Base-by-base conservation (phyloP, 176 grass and related monocot genomes). In the Elaeis guineensis region DNA sequence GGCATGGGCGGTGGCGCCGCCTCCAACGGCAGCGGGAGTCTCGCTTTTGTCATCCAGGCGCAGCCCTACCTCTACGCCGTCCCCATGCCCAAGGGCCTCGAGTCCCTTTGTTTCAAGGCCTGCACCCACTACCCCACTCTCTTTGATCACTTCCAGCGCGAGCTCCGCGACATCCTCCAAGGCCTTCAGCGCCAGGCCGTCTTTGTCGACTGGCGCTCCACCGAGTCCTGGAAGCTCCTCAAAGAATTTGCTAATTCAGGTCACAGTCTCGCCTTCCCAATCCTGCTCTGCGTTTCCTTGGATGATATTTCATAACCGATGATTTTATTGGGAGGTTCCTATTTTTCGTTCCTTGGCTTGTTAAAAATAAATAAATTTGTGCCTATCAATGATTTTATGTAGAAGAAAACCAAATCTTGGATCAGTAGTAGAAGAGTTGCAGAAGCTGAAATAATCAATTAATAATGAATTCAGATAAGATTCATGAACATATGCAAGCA, bases 121-220 rank as follows among this genome's bases (percentile, higher is more conserved):
- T 90, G 83, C 65, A 88, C 87, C 15, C 92, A 96, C 79, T 88
- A 90, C 51, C 92, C 87, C 19, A 96, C 92, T 20, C 83, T 90
- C 18, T 90, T 88, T 51, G 83, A 96, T 62, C 92, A 90, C 70
- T 96, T 96, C 76, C 92, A 96, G 69, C 75, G 83, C 4, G 92
- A 90, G 75, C 87, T 96, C 62, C 79, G 83, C n/a, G 74, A 69
- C 32, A 74, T 87, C 23, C 67, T 96, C 12, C 20, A 81, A 17
- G 29, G 62, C 29, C 82, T 62, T 56, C 78, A 96, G 77, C 53
- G 67, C 35, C 64, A 72, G 65, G 77, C 58, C 51, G 44, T 85
- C 39, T 49, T 90, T 66, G 62, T 15, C 0, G 81, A 96, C 51
- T 88, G 80, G 80, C 66, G 64, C 19, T 59, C 72, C 19, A 85